These are phyloP conservation scores for Castanospermum australe DNA, from an alignment of 306 rosid genomes.

Conservation along the genomic window DNA sequence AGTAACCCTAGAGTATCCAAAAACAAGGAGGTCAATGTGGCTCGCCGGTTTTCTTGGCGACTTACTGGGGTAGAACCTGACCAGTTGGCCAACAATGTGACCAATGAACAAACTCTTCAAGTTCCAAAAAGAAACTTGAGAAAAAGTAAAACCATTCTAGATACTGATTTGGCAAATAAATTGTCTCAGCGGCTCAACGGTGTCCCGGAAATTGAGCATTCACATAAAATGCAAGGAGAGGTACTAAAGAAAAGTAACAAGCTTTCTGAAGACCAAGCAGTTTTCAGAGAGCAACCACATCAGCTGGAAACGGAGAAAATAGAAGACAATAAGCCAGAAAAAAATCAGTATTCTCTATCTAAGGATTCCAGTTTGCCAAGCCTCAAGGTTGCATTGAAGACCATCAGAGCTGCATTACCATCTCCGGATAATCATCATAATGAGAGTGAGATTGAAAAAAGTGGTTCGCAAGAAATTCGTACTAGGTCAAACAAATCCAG, in stretches of 20 bases:
- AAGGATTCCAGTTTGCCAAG: constrained; percentile 41
- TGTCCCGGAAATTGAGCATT: constrained; percentile 15
- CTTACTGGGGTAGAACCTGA: constrained; percentile 59
- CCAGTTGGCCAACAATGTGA: constrained; percentile 20
- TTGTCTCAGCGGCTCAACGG: constrained; percentile 21
- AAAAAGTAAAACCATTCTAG: constrained; percentile 23
- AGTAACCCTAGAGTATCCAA: constrained; percentile 31
- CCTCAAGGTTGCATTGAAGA: constrained; percentile 48
- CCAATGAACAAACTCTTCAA: constrained; percentile 38
- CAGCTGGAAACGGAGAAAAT: constrained; percentile 24
- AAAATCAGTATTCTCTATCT: constrained; percentile 30
- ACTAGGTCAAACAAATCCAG: constrained; percentile 32
- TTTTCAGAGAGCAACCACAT: constrained; percentile 17
- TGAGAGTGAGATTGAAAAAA: constrained; percentile 29
- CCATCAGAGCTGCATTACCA: constrained; percentile 49
- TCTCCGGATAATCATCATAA: constrained; percentile 23
- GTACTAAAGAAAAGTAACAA: constrained; percentile 27
- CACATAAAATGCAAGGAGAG: constrained; percentile 1
- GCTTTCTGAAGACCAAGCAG: constrained; percentile 18
- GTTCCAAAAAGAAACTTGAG: constrained; percentile 30
- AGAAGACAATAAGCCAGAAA: constrained; percentile 27
- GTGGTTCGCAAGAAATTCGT: constrained; percentile 18
- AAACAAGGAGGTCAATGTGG: constrained; percentile 34
- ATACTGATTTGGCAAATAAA: constrained; percentile 28
- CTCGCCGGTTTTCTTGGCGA: constrained; percentile 55